Base-by-base conservation (phyloP, 129 eudicot species). In the Scalesia atractyloides region DNA sequence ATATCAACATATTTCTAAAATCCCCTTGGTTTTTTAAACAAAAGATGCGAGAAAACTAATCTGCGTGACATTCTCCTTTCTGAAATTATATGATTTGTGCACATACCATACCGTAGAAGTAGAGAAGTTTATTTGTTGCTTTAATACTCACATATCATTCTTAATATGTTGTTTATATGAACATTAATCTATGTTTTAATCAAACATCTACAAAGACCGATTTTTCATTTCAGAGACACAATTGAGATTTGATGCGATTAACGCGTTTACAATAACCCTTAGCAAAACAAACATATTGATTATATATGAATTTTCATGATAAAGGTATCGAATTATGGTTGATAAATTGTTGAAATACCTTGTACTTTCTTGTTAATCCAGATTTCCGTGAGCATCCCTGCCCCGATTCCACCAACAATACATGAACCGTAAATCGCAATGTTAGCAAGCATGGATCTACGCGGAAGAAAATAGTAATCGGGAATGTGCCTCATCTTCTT, bases 341-440 rank as follows among this genome's bases (percentile, higher is more conserved):
- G n/a, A n/a, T 24, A 26, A 39, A 37, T 44, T 33, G 33, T 72
- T 72, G 17, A 68, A 63, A 39, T 85, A 92, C 98, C 98, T 89
- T 89, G 83, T 70, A 87, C 81, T 72, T 89, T 89, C 86, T 92
- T 92, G 76, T 92, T 85, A 60, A 92, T 87, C 98, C 96, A 87
- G 64, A 87, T 74, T 79, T 92, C 96, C 16, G 86, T 72, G 37
- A 92, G 79, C 98, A 92, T 92, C 64, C 98, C 98, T 15, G 96
- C 96, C 59, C 96, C 98, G 73, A 92, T 72, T 17, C 98, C 96
- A 64, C 82, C 98, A 75, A 75, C 92, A 80, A 89, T 87, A 71
- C 84, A 92, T 0, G 96, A 74, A 17, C 98, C 96, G 70, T 85
- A 92, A 70, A 85, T 87, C 1, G 88, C 87, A 80, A 92, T 69